Base-by-base conservation (phyloP, 129 eudicot genomes). In the Tagetes erecta region DNA sequence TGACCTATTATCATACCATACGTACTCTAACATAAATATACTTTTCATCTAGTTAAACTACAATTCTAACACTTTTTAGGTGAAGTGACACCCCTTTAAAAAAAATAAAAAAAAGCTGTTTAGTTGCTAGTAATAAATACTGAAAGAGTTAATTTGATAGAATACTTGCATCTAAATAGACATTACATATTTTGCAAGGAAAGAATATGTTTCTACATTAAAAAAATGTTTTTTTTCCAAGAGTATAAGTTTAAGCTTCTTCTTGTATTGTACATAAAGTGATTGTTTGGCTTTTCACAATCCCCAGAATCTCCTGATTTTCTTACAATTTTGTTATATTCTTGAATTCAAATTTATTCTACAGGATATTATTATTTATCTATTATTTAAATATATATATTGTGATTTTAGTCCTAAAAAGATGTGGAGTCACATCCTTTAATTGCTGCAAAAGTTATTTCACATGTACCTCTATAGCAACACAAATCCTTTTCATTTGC, bases 401-500 rank as follows among this genome's bases (percentile, higher is more conserved):
- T 70, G 31, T 59, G 58, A 53, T 64, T 51, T 64, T 20, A 71
- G 57, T 71, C 67, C 57, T 50, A 64, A 33, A 78, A 78, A 78
- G 67, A 71, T 57, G 73, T 71, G 60, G 72, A 40, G 56, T 71
- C 46, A 41, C 64, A 78, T 78, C 73, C 82, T 71, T 78, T 78
- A 71, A 78, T 78, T 78, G 78, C 77, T 78, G 82, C 73, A 78
- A 64, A 78, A 71, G 82, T 71, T 78, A 78, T 78, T 71, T 71
- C 73, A 40, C 78, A 78, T 71, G 78, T 44, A 59, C 74, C 59
- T 67, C 55, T 55, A 35, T 50, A 64, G 50, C 73, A 71, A 71
- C 73, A 78, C 39, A 70, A 62, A 70, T 78, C 64, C 82, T 78
- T 42, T 78, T 70, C 67, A 62, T 70, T 41, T 60, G 53, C 33